Conservation (phyloP, 768 basidiomycete species). For the Tulasnella sp. region DNA sequence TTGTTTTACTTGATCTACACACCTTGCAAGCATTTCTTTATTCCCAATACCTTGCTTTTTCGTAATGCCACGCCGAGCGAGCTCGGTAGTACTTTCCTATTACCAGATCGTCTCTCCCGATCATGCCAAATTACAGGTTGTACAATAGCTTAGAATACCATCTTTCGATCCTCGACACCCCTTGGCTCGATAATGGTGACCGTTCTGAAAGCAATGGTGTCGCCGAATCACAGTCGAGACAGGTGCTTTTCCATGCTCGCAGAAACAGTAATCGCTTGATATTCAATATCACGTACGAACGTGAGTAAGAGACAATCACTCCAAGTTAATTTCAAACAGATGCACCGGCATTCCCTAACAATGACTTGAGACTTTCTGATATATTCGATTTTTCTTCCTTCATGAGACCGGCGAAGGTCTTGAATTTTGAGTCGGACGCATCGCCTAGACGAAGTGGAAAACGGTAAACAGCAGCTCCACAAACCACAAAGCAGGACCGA, state of each 20-base stretch:
- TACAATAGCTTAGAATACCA: not conserved
- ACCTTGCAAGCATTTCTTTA: not conserved
- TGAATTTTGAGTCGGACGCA: constrained; percentile 57
- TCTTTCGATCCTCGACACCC: not conserved
- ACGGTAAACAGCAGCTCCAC: constrained; percentile 17
- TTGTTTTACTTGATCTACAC: not conserved
- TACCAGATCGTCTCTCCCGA: not conserved
- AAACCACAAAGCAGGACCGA: constrained; percentile 13
- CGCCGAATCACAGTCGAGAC: not conserved
- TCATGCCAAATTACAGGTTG: not conserved
- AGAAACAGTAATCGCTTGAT: not conserved
- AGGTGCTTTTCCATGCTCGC: too few relatives aligned
- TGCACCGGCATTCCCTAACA: constrained; percentile 25
- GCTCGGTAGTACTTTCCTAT: not conserved
- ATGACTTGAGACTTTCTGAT: constrained; percentile 31
- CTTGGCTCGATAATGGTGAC: not conserved
- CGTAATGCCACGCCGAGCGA: not conserved
- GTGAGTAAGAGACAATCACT: not conserved
- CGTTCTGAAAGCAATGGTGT: not conserved
- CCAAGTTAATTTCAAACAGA: not conserved
- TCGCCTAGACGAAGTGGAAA: constrained; percentile 40
- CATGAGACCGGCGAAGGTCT: constrained; percentile 57
- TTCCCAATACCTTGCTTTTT: not conserved
- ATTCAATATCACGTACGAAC: not conserved
- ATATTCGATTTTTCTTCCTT: constrained; percentile 72